phyloP scores from a whole-genome alignment of 805 yeast species.

The Yarrowia osloensis region DNA sequence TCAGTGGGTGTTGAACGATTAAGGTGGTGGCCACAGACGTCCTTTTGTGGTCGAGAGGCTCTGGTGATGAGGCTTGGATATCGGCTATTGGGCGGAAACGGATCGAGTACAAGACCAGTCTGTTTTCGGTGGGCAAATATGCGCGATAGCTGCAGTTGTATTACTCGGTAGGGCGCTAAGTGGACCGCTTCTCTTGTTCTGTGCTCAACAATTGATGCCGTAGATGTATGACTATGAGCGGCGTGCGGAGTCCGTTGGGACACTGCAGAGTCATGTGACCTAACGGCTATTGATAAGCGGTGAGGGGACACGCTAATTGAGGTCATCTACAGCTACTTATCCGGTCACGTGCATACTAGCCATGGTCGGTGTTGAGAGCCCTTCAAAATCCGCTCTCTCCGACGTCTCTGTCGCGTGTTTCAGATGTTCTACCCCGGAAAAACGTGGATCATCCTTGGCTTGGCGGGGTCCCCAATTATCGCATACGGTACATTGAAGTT shows the following conservation, averaged over 20 bases:
- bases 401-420: neutral
- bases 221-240: neutral
- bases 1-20: neutral
- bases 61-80: neutral
- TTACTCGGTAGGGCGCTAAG: neutral
- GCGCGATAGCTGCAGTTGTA: neutral
- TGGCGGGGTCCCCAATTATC: neutral
- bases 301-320: too few species aligned
- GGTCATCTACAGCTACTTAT: neutral
- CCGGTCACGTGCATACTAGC: too few species aligned
- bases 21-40: neutral
- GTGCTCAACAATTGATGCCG: slow-evolving; percentile 3
- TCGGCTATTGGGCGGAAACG: neutral
- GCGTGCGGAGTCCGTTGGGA: neutral
- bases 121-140: neutral
- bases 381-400: neutral
- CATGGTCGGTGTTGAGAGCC: neutral
- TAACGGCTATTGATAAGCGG: neutral
- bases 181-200: neutral
- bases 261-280: neutral
- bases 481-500: neutral
- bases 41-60: neutral
- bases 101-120: neutral
- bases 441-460: slow-evolving; percentile 12
- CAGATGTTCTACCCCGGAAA: slow-evolving; percentile 4